Conservation (phyloP, 257 asterid genomes). For the Solanum phureja region DNA sequence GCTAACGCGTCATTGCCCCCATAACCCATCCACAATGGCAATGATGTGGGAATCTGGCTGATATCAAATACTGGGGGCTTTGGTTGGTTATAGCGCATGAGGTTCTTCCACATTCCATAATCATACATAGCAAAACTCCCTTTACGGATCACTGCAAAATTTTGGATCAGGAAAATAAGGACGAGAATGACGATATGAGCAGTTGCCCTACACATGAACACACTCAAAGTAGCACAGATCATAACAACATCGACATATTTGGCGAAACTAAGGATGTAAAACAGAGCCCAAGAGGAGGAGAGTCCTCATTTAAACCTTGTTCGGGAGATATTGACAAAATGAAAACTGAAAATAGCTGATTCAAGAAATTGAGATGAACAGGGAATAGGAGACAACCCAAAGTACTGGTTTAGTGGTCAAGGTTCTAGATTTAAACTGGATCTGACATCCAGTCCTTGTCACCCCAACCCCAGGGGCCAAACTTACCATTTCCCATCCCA, state of each 20-base stretch:
- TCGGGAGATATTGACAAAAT: not conserved
- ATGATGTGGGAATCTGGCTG: constrained; percentile 51
- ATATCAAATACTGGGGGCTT: constrained; percentile 74
- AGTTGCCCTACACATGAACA: not conserved
- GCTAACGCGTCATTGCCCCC: constrained; percentile 89
- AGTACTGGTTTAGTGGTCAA: not conserved
- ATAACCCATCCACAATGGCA: constrained; percentile 90
- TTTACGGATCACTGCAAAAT: constrained; percentile 77
- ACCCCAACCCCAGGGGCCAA: not conserved
- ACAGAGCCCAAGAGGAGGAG: not conserved
- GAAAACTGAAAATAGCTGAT: not conserved
- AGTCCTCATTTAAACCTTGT: not conserved
- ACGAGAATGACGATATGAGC: not conserved
- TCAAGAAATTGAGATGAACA: not conserved
- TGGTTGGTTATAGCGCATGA: constrained; percentile 42
- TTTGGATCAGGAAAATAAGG: constrained; percentile 2
- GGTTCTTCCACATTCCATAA: constrained; percentile 69
- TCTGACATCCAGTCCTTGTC: not conserved
- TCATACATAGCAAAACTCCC: constrained; percentile 82
- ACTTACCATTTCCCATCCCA: not conserved
- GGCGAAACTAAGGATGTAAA: not conserved
- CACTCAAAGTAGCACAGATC: not conserved
- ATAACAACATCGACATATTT: not conserved
- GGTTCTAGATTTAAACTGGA: not conserved
- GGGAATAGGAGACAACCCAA: not conserved